These are phyloP conservation scores for Russula brevipes DNA, from an alignment of 768 basidiomycete species.

Conservation along the genomic window DNA sequence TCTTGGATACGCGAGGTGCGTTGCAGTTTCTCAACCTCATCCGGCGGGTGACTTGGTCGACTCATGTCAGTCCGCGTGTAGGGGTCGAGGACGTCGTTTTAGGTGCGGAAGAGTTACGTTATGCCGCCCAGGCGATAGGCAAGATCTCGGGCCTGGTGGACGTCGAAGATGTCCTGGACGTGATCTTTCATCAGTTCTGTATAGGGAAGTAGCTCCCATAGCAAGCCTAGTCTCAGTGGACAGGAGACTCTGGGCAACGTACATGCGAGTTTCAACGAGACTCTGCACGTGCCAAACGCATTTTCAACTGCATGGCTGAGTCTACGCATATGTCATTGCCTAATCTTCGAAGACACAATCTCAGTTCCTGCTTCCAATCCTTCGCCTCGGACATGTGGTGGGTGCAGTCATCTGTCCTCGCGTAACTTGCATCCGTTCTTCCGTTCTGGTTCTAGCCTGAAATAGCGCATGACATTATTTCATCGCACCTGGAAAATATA, in stretches of 20 bases:
- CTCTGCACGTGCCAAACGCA: not conserved
- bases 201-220: conserved; percentile 17
- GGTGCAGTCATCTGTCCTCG: not conserved
- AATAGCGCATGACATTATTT: not conserved
- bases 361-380: not conserved
- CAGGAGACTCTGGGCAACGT: not conserved
- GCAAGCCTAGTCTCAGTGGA: not conserved
- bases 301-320: not conserved
- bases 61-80: conserved; percentile 28
- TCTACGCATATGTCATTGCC: not conserved
- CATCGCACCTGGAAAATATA: not conserved
- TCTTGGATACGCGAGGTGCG: conserved; percentile 44
- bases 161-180: conserved; percentile 78
- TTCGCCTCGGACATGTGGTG: not conserved
- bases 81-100: conserved; percentile 69
- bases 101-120: conserved; percentile 83
- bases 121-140: conserved; percentile 79
- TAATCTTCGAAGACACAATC: not conserved
- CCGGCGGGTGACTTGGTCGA: not conserved
- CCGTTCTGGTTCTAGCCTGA: not conserved
- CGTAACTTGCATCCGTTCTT: not conserved
- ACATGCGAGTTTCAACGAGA: not conserved
- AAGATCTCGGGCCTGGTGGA: conserved; percentile 77
- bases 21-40: conserved; percentile 5
- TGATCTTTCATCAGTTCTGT: conserved; percentile 82